A percentile compares a stretch with the other conserved stretches of the same genome.
These are phyloP conservation scores for Hanseniaspora valbyensis DNA, from an alignment of 805 yeast species.

Conservation along the genomic window DNA sequence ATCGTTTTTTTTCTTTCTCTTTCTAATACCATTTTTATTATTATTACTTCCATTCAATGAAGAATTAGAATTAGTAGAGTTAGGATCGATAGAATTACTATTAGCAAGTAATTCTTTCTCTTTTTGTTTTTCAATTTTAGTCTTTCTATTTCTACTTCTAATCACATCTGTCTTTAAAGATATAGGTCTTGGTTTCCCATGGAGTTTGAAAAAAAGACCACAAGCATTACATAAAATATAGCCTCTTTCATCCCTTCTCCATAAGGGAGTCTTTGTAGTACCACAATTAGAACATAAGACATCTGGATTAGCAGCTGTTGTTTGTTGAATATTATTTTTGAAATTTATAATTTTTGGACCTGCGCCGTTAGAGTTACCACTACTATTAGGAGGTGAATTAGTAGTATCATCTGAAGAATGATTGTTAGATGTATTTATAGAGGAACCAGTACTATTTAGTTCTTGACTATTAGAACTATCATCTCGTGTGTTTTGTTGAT, in stretches of 20 bases:
- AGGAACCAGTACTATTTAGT: not conserved
- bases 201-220: conserved; percentile 77
- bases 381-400: not conserved
- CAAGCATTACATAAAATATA: conserved; percentile 90
- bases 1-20: not conserved
- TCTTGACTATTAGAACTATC: not conserved
- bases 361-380: not conserved
- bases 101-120: not conserved
- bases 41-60: not conserved
- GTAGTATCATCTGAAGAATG: not conserved
- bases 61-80: not conserved
- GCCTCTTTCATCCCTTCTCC: conserved; percentile 91
- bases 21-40: not conserved
- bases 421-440: not conserved
- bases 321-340: conserved; percentile 6
- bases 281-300: conserved; percentile 83
- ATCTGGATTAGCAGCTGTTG: conserved; percentile 21
- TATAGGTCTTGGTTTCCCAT: conserved; percentile 87
- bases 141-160: conserved; percentile 78
- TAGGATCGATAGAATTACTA: no score
- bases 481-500: not conserved
- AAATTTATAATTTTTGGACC: conserved; percentile 3
- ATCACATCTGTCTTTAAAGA: conserved; percentile 85
- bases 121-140: conserved; percentile 13
- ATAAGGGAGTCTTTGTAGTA: conserved; percentile 85